These are phyloP conservation scores for Colletotrichum orchidophilum DNA, from an alignment of 2,329 filamentous ascomycete species.

Conservation along the genomic window DNA sequence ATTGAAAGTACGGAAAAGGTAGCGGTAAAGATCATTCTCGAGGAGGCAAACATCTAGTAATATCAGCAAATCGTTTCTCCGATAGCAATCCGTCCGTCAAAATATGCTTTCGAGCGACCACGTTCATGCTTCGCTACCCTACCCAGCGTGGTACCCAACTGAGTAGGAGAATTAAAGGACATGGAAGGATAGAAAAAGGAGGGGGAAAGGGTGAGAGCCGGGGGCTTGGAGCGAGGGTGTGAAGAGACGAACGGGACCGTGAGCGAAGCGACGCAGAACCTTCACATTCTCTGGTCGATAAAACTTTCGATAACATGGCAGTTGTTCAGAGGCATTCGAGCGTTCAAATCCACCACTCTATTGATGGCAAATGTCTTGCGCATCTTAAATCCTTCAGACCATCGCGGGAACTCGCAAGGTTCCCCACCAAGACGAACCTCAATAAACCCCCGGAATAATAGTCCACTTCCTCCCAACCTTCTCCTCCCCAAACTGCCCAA, in stretches of 20 bases:
- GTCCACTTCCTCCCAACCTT: slow-evolving; percentile 80
- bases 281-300: no score
- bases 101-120: neutral
- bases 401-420: neutral
- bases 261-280: no score
- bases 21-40: neutral
- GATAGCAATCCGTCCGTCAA: neutral
- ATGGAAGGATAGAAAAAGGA: no score
- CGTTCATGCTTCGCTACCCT: no score
- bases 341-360: no score
- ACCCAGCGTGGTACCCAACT: no score
- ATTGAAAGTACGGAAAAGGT: neutral
- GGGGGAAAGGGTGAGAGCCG: no score
- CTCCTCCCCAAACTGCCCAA: slow-evolving; percentile 85
- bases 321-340: no score
- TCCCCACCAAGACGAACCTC: neutral
- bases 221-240: no score
- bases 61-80: neutral
- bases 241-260: no score
- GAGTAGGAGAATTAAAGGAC: no score
- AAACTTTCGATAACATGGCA: no score
- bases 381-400: neutral
- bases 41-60: neutral
- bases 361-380: neutral
- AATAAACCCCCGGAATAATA: slow-evolving; percentile 65